A percentile compares a stretch with the other conserved stretches of the same genome.
These are phyloP conservation scores for Cornus kousa DNA, from an alignment of 148 eudicot genomes.

Conservation along the genomic window DNA sequence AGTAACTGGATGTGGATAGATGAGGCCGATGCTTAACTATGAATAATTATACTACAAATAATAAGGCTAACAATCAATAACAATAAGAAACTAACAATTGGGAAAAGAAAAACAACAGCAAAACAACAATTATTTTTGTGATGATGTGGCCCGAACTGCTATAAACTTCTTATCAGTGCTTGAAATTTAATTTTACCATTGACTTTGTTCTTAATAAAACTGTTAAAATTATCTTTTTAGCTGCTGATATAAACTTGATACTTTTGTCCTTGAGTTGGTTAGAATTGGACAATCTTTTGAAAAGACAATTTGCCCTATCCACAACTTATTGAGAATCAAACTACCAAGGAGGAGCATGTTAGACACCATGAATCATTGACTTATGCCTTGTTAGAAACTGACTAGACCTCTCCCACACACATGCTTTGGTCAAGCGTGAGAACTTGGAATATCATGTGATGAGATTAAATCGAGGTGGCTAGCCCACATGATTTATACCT, in stretches of 20 bases:
- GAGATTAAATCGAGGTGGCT: background rate
- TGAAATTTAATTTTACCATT: background rate
- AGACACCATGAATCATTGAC: background rate
- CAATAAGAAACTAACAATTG: background rate
- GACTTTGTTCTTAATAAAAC: background rate
- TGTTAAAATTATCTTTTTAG: background rate
- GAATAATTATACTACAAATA: background rate
- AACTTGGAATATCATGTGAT: background rate
- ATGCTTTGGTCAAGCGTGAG: background rate
- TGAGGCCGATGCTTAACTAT: background rate
- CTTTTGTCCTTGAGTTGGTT: background rate
- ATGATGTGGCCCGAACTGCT: too few relatives aligned
- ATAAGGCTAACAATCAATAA: background rate
- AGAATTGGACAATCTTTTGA: too few relatives aligned
- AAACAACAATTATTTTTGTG: too few relatives aligned
- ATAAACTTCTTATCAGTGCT: background rate
- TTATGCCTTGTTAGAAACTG: background rate
- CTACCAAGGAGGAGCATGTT: background rate
- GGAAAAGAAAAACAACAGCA: background rate
- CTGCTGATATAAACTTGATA: background rate
- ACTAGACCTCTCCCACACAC: background rate
- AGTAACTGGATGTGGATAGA: background rate
- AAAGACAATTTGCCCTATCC: too few relatives aligned
- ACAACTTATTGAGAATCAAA: too few relatives aligned
- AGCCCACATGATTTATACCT: background rate